Conservation (phyloP, 257 asterid species). For the Datura wrightii region DNA sequence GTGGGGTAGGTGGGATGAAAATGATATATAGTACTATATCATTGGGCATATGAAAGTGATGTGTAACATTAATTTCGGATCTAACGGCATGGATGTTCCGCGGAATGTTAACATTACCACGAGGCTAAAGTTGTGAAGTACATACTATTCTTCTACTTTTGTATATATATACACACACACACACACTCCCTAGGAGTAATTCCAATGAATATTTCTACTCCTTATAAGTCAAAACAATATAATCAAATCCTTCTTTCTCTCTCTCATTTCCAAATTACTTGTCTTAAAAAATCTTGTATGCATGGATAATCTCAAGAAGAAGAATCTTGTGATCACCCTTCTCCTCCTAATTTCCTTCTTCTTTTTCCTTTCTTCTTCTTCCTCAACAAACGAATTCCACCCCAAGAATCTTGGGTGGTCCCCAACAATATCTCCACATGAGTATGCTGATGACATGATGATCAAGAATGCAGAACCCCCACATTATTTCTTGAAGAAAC, state of each 20-base stretch:
- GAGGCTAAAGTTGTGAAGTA: slow-evolving; percentile 20
- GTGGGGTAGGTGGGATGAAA: background rate
- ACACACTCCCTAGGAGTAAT: background rate
- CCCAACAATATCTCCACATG: slow-evolving; percentile 26
- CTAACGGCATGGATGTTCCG: slow-evolving; percentile 46
- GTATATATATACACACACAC: too few relatives aligned
- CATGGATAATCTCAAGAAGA: slow-evolving; percentile 34
- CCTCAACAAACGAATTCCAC: slow-evolving; percentile 1
- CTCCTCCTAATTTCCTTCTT: slow-evolving; percentile 35
- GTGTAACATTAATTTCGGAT: slow-evolving; percentile 43
- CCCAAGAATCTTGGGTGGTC: slow-evolving; percentile 23
- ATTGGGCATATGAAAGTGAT: slow-evolving; percentile 24
- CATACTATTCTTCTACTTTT: background rate
- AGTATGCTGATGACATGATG: background rate
- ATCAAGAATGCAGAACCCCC: slow-evolving; percentile 40
- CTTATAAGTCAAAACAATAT: background rate
- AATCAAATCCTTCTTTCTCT: slow-evolving; percentile 12
- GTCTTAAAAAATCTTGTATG: slow-evolving; percentile 22
- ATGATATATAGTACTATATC: background rate
- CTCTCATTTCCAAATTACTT: background rate
- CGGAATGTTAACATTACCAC: slow-evolving; percentile 51
- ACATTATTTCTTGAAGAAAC: slow-evolving; percentile 32
- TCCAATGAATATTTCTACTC: too few relatives aligned
- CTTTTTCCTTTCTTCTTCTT: slow-evolving; percentile 34
- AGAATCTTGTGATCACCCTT: slow-evolving; percentile 29